Percentiles rank a stretch among this genome's conserved stretches.
Conservation (phyloP, 1,284 basidiomycete genomes). For the Ganoderma boninense region DNA sequence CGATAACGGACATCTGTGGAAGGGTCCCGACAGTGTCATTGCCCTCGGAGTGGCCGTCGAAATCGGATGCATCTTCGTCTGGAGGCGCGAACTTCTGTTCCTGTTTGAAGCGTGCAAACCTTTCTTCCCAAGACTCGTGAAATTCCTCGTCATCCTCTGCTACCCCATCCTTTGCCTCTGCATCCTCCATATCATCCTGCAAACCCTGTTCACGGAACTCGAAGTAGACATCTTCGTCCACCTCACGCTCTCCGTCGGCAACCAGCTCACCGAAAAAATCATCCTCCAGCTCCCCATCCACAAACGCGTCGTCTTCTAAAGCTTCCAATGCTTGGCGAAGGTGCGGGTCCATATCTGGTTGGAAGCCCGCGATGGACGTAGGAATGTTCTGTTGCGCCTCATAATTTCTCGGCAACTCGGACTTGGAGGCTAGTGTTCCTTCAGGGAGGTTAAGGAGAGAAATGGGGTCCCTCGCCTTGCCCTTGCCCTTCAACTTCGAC, state of each 20-base stretch:
- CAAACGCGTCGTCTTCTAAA: conserved; percentile 95
- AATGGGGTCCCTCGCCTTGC: conserved; percentile 44
- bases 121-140: conserved; percentile 70
- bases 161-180: conserved; percentile 33
- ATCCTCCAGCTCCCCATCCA: conserved; percentile 77
- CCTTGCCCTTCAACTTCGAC: conserved; percentile 47
- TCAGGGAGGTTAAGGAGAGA: conserved; percentile 65
- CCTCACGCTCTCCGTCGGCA: conserved; percentile 72
- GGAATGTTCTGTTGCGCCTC: conserved; percentile 82
- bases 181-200: conserved; percentile 40
- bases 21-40: conserved; percentile 83
- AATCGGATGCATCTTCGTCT: conserved; percentile 53
- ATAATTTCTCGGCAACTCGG: conserved; percentile 80
- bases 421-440: conserved; percentile 76
- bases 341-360: conserved; percentile 97
- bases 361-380: conserved; percentile 86
- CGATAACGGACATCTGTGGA: conserved; percentile 76
- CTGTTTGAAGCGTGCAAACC: conserved; percentile 83
- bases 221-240: conserved; percentile 64
- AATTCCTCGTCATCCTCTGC: conserved; percentile 33
- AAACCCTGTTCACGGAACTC: conserved; percentile 77
- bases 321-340: conserved; percentile 94
- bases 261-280: conserved; percentile 82
- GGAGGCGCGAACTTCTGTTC: conserved; percentile 48
- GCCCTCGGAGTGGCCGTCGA: conserved; percentile 70